phyloP scores from a whole-genome alignment of 805 yeast genomes.

The Sungouiozyma ichnusensis region DNA sequence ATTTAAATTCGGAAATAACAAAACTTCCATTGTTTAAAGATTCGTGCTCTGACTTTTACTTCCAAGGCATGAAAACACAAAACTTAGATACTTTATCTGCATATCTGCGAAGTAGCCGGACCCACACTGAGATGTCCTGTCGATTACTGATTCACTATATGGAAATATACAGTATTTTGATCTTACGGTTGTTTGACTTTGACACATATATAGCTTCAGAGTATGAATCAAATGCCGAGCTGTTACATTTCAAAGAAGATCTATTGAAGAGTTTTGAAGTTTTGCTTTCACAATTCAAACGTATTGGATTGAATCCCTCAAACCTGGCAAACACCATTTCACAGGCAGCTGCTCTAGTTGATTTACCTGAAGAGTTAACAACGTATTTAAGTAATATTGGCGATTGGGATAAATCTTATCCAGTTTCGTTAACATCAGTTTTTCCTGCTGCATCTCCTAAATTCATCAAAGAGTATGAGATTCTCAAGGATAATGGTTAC shows the following conservation, averaged over 20 bases:
- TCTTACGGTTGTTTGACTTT: constrained; percentile 30
- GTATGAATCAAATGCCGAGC: constrained; percentile 8
- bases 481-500: constrained; percentile 17
- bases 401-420: constrained; percentile 28
- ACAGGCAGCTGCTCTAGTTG: constrained; percentile 21
- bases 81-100: constrained; percentile 26
- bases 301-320: constrained; percentile 20
- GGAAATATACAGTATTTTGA: constrained; percentile 27
- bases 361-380: constrained; percentile 16
- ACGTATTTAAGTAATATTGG: constrained; percentile 22
- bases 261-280: constrained; percentile 21
- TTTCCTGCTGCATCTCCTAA: constrained; percentile 19
- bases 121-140: background rate
- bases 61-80: constrained; percentile 2
- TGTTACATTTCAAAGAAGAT: constrained; percentile 24
- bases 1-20: background rate
- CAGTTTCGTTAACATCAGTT: constrained; percentile 19
- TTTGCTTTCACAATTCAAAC: constrained; percentile 16
- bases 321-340: constrained; percentile 17
- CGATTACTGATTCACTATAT: constrained; percentile 15
- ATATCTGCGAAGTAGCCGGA: constrained; percentile 25
- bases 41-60: constrained; percentile 14
- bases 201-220: constrained; percentile 8
- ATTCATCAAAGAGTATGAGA: constrained; percentile 20
- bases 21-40: constrained; percentile 26